Percentiles rank a stretch among this genome's conserved stretches.
phyloP scores from a whole-genome alignment of 1,139 yeast genomes.

The Candida frijolesensis region DNA sequence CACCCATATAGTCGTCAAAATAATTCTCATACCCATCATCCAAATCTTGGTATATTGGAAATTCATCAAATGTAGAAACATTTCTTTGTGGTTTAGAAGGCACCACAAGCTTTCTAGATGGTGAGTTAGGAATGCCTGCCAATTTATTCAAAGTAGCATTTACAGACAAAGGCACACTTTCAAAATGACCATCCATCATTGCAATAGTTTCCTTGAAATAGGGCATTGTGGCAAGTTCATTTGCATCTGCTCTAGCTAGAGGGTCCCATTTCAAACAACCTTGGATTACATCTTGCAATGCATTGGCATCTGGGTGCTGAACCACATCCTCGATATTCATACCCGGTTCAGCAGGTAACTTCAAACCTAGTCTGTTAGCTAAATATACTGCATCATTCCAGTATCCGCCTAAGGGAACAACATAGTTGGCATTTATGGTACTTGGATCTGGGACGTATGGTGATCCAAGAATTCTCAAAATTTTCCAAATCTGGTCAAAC shows the following conservation, averaged over 20 bases:
- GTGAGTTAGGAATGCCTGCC: conserved; percentile 13
- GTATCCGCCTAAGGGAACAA: conserved; percentile 60
- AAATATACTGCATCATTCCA: conserved; percentile 64
- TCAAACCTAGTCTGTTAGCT: conserved; percentile 53
- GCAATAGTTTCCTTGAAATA: conserved; percentile 51
- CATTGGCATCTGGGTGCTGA: conserved; percentile 24
- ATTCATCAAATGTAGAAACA: conserved; percentile 4
- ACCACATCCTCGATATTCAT: conserved; percentile 27
- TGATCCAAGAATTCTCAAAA: conserved; percentile 69
- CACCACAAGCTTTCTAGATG: conserved; percentile 7
- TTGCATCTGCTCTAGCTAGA: conserved; percentile 49
- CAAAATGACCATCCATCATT: conserved; percentile 14
- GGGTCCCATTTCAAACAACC: conserved; percentile 72
- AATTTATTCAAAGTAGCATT: conserved; percentile 11
- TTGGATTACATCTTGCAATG: conserved; percentile 53
- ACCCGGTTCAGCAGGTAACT: conserved; percentile 49
- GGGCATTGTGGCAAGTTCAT: conserved; percentile 45
- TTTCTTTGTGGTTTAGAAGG: background rate
- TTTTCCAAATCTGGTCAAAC: conserved; percentile 72
- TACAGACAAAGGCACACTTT: conserved; percentile 7
- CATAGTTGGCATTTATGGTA: conserved; percentile 17
- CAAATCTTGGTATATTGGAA: conserved; percentile 22
- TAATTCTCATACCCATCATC: conserved; percentile 31
- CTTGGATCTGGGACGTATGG: conserved; percentile 39
- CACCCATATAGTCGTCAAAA: conserved; percentile 16